phyloP scores from a whole-genome alignment of 768 basidiomycete genomes.

The Sporobolomyces pararoseus region DNA sequence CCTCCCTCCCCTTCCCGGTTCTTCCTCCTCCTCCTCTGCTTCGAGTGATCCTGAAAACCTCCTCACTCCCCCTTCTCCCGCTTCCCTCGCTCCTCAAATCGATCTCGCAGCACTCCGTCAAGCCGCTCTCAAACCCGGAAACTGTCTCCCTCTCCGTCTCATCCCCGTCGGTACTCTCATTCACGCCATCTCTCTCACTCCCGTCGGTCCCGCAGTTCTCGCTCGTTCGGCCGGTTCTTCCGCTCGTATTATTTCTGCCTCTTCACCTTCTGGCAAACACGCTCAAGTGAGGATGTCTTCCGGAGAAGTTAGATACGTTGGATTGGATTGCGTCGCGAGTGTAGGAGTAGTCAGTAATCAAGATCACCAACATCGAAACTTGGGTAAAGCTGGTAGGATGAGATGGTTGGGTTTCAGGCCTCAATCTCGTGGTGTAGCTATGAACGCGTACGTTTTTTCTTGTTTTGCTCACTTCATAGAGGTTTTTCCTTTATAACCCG shows the following conservation, averaged over 20 bases:
- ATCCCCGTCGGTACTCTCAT: constrained; percentile 90
- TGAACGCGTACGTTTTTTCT: constrained; percentile 31
- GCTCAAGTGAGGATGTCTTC: constrained; percentile 80
- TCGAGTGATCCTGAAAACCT: constrained; percentile 14
- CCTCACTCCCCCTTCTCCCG: constrained; percentile 9
- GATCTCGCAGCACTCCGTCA: constrained; percentile 80
- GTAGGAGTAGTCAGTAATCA: constrained; percentile 89
- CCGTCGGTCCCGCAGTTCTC: constrained; percentile 71
- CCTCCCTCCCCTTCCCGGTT: constrained; percentile 8
- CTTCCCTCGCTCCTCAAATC: constrained; percentile 54
- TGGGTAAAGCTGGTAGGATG: constrained; percentile 87
- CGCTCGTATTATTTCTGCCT: constrained; percentile 63
- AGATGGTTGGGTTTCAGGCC: constrained; percentile 79
- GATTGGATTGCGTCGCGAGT: constrained; percentile 73
- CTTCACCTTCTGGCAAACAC: constrained; percentile 65
- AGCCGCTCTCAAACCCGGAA: constrained; percentile 79
- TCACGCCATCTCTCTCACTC: constrained; percentile 75
- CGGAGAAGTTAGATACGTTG: constrained; percentile 84
- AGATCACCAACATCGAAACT: constrained; percentile 72
- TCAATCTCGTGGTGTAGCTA: constrained; percentile 29
- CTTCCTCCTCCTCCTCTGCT: background rate
- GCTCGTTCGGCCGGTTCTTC: constrained; percentile 85
- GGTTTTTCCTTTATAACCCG: background rate
- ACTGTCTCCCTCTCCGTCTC: constrained; percentile 83
- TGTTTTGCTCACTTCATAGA: background rate